Evolutionary conservation across 768 basidiomycete genomes (phyloP), one percentile per base, ranked within the genome.

Genomic region (Agrocybe chaxingu): DNA sequence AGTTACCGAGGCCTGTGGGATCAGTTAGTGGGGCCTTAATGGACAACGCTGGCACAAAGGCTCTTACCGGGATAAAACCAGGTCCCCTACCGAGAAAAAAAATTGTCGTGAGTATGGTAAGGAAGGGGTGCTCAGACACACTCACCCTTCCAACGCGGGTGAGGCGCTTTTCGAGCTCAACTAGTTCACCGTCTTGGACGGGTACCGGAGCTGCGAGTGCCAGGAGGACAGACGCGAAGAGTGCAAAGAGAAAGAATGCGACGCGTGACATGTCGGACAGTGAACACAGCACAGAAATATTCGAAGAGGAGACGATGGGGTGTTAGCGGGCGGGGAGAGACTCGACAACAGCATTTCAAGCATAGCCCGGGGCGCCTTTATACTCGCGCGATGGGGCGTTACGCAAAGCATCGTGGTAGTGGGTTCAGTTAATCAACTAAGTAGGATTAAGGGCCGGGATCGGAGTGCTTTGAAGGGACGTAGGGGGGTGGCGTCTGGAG

Each of bases 61-160:
- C 8, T 60, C 66, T 60, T 13, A 71, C 75, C 81, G 47, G 75
- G 76, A 52, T 81, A 54, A 62, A 78, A 89, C 78, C 78, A 89
- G 32, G 87, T 89, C 36, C 80, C 86, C 87, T 88, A 56, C 2
- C 24, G 24, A 50, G 30, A 37, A 39, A 57, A 51, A 43, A 39
- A 45, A 50, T 38, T 38, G 48, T 57, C 53, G 56, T 45, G 34
- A 12, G 44, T 42, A 38, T 13, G 32, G 24, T 48, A 42, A 42
- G 40, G 48, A 32, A 37, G 37, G 35, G 38, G 11, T 47, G 36
- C 47, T 35, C 35, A 18, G 19, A 47, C 48, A 54, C 18, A 70
- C 80, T 54, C 63, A 88, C 88, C 55, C 72, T 69, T 37, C 88
- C 88, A 6, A 56, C 60, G 57, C 76, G 82, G 0, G 79, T 76